Evolutionary conservation across 768 basidiomycete genomes (phyloP).

Genomic region (Suillus discolor): DNA sequence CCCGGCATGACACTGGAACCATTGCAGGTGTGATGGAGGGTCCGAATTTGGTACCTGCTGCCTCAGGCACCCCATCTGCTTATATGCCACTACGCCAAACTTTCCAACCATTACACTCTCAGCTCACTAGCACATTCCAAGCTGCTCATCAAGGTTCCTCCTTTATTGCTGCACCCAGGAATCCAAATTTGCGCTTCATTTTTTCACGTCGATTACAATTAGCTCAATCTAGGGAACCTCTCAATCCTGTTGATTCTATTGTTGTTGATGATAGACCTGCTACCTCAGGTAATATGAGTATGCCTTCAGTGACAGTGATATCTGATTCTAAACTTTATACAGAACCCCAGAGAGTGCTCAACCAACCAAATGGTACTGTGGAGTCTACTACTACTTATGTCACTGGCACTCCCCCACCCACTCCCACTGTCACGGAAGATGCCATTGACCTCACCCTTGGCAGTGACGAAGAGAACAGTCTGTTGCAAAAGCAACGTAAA

Average conservation of each 20-base stretch:
- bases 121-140: not conserved
- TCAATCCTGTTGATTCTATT: not conserved
- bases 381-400: not conserved
- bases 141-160: not conserved
- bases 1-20: not conserved
- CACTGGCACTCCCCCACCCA: not conserved
- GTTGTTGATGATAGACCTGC: not conserved
- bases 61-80: not conserved
- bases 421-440: not conserved
- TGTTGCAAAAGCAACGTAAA: not conserved
- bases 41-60: not conserved
- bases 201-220: not conserved
- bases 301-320: not conserved
- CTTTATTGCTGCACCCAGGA: too few relatives aligned
- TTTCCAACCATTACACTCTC: not conserved
- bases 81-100: not conserved
- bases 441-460: not conserved
- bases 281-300: not conserved
- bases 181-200: slow-evolving; percentile 2
- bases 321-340: not conserved
- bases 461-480: not conserved
- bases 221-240: not conserved
- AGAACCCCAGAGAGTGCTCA: not conserved
- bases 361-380: not conserved
- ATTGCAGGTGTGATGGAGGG: not conserved